Conservation (phyloP, 2,329 filamentous ascomycete species). For the Aspergillus tubingensis region DNA sequence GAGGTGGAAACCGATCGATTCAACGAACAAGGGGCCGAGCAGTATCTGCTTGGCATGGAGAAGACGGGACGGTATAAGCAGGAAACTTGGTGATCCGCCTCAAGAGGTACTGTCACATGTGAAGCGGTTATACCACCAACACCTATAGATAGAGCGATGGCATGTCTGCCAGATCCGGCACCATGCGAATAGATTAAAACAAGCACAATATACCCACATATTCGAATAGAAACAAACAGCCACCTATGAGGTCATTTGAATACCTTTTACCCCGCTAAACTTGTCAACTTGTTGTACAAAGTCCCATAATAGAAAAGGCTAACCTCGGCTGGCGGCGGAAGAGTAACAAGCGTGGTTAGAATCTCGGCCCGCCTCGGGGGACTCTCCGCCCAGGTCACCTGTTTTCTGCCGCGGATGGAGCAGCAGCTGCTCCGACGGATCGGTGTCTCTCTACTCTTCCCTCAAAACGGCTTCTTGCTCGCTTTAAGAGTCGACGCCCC, state of each 20-base stretch:
- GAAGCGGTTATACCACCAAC: not conserved
- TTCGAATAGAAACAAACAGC: not conserved
- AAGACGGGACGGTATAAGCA: constrained; percentile 65
- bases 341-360: constrained; percentile 21
- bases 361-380: constrained; percentile 38
- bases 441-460: constrained; percentile 18
- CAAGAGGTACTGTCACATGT: not conserved
- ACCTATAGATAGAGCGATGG: not conserved
- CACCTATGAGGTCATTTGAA: not conserved
- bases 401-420: constrained; percentile 20
- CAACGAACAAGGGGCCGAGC: constrained; percentile 55
- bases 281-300: not conserved
- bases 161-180: too few species aligned
- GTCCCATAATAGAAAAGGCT: constrained; percentile 13
- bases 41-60: constrained; percentile 59
- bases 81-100: constrained; percentile 64
- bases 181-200: not conserved
- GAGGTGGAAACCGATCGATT: constrained; percentile 44
- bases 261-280: too few species aligned
- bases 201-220: not conserved
- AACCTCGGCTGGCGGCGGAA: constrained; percentile 38
- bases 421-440: constrained; percentile 19
- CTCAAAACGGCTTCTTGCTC: constrained; percentile 6
- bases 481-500: not conserved
- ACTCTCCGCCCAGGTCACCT: constrained; percentile 33